phyloP scores from a whole-genome alignment of 805 yeast species.

The Starmera pachycereana region DNA sequence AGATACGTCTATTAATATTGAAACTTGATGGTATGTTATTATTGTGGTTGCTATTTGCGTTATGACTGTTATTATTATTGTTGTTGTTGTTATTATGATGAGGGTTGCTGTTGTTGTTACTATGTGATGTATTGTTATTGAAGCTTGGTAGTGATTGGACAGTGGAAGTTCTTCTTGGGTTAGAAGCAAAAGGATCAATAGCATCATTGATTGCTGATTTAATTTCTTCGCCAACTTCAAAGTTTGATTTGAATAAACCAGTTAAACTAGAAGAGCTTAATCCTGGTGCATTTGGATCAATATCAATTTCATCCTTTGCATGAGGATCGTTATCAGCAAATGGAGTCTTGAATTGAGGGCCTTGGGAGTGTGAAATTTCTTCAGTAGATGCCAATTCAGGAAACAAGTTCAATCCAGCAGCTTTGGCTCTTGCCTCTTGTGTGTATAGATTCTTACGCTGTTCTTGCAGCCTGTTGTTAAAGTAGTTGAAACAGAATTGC shows the following conservation, averaged over 20 bases:
- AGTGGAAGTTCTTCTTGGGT: conserved; percentile 1
- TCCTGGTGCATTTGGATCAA: conserved; percentile 7
- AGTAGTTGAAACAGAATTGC: conserved; percentile 70
- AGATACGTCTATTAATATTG: conserved; percentile 77
- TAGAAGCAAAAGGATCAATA: conserved; percentile 13
- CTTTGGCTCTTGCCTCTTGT: conserved; percentile 36
- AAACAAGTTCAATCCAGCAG: conserved; percentile 39
- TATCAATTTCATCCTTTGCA: conserved; percentile 24
- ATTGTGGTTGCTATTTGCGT: conserved; percentile 8
- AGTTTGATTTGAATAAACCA: conserved; percentile 15
- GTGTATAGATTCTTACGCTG: conserved; percentile 45
- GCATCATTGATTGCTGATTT: conserved; percentile 7
- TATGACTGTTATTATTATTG: not conserved
- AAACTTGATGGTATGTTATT: conserved; percentile 45
- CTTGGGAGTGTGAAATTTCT: conserved; percentile 19
- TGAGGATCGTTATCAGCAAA: conserved; percentile 60
- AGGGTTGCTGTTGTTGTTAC: not conserved
- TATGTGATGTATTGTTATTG: not conserved
- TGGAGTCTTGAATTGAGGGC: conserved; percentile 47
- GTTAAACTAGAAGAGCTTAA: conserved; percentile 3
- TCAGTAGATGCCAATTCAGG: conserved; percentile 27
- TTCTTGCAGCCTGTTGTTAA: conserved; percentile 48
- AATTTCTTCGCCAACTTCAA: conserved; percentile 14
- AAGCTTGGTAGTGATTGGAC: not conserved
- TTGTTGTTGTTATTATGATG: not conserved